These are phyloP conservation scores for Eutypella sp. DNA, from an alignment of 2,329 filamentous ascomycete genomes.

Conservation along the genomic window DNA sequence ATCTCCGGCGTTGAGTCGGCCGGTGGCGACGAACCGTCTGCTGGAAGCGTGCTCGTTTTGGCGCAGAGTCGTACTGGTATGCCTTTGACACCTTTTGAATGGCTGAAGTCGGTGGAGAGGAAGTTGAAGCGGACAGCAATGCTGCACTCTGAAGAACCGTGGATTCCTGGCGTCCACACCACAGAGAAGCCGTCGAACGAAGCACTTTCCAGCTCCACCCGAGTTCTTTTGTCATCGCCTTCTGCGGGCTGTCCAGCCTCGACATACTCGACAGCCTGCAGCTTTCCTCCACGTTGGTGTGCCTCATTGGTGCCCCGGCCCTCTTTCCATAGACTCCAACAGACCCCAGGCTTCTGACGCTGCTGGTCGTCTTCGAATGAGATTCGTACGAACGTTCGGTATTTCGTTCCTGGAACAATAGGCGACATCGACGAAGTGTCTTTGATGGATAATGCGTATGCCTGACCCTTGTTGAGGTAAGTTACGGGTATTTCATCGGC, in stretches of 20 bases:
- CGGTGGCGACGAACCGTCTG: slow-evolving; percentile 44
- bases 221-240: slow-evolving; percentile 60
- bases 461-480: slow-evolving; percentile 95
- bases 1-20: slow-evolving; percentile 59
- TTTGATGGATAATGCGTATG: slow-evolving; percentile 79
- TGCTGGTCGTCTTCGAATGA: slow-evolving; percentile 97
- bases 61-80: slow-evolving; percentile 90
- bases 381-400: slow-evolving; percentile 88
- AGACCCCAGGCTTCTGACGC: slow-evolving; percentile 71
- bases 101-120: slow-evolving; percentile 95
- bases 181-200: slow-evolving; percentile 95
- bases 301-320: slow-evolving; percentile 93
- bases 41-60: slow-evolving; percentile 69
- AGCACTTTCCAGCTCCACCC: slow-evolving; percentile 66
- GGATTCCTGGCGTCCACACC: slow-evolving; percentile 72
- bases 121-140: slow-evolving; percentile 97
- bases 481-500: slow-evolving; percentile 91
- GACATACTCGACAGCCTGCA: slow-evolving; percentile 93
- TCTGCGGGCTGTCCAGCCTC: slow-evolving; percentile 57
- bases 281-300: slow-evolving; percentile 84
- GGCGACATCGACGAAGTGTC: slow-evolving; percentile 66
- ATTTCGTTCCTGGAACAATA: slow-evolving; percentile 58
- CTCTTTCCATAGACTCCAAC: slow-evolving; percentile 93
- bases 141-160: slow-evolving; percentile 68
- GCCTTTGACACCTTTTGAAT: slow-evolving; percentile 97